Percentiles rank a stretch among this genome's conserved stretches.
These are phyloP conservation scores for Dactylorhiza incarnata DNA, from an alignment of 106 monocot genomes.

Conservation along the genomic window DNA sequence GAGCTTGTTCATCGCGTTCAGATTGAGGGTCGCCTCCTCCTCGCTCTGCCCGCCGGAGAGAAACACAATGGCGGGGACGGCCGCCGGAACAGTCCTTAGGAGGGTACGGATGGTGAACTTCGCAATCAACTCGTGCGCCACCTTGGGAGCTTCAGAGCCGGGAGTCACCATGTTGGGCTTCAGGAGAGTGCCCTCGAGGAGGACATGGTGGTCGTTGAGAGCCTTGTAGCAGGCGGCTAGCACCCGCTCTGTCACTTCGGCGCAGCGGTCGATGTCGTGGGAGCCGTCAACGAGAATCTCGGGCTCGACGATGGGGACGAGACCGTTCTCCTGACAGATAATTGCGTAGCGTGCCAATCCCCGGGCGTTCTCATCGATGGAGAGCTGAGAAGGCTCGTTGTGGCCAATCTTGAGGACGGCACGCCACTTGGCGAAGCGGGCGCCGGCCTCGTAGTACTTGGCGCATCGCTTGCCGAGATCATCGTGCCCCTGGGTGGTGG, in stretches of 20 bases:
- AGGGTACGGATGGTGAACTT: conserved; percentile 27
- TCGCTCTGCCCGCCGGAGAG: conserved; percentile 39
- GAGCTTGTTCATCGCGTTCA: conserved; percentile 31
- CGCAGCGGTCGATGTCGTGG: conserved; percentile 38
- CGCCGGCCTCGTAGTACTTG: conserved; percentile 39
- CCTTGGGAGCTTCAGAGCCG: conserved; percentile 30
- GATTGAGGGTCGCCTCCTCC: conserved; percentile 35
- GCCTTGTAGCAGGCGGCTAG: conserved; percentile 49
- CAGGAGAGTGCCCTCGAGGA: conserved; percentile 31
- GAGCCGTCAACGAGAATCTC: conserved; percentile 47
- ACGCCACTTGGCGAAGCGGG: conserved; percentile 48
- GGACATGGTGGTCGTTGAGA: conserved; percentile 40
- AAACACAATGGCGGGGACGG: conserved; percentile 29
- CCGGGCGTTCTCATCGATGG: conserved; percentile 37
- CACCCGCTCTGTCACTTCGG: conserved; percentile 35
- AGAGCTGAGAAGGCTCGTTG: conserved; percentile 38
- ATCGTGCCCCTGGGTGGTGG: conserved; percentile 37
- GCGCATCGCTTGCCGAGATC: conserved; percentile 44
- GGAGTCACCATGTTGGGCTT: conserved; percentile 55
- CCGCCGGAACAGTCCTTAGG: conserved; percentile 23
- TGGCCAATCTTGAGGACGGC: conserved; percentile 39
- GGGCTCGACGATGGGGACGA: conserved; percentile 47
- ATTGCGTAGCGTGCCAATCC: conserved; percentile 42
- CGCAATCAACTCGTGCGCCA: conserved; percentile 28
- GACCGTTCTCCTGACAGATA: conserved; percentile 47